These are phyloP conservation scores for Clonostachys chloroleuca DNA, from an alignment of 2,329 filamentous ascomycete species.

Conservation along the genomic window DNA sequence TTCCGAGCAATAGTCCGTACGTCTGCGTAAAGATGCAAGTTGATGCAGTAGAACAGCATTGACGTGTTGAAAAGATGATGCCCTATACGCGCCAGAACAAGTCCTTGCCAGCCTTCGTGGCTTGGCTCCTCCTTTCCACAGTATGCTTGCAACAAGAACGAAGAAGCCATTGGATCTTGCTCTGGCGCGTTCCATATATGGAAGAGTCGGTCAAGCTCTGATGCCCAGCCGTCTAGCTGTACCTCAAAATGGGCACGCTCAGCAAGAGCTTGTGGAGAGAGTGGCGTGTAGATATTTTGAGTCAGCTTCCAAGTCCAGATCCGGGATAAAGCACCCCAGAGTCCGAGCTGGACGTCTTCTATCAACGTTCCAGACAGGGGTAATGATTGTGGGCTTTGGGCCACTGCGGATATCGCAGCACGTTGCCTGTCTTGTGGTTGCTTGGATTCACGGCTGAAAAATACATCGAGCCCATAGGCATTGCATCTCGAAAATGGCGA, in stretches of 20 bases:
- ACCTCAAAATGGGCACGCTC: not conserved
- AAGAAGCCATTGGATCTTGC: slow-evolving; percentile 1
- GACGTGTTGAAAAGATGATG: slow-evolving; percentile 20
- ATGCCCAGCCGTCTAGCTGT: slow-evolving; percentile 17
- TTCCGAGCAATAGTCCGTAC: not conserved
- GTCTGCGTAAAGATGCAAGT: slow-evolving; percentile 27
- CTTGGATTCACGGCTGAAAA: slow-evolving; percentile 20
- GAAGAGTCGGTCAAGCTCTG: slow-evolving; percentile 12
- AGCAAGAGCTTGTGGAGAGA: slow-evolving; percentile 2
- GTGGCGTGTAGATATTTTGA: slow-evolving; percentile 3
- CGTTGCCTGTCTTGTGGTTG: slow-evolving; percentile 23
- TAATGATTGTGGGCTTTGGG: slow-evolving; percentile 14
- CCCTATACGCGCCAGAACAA: slow-evolving; percentile 18
- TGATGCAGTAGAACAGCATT: slow-evolving; percentile 29
- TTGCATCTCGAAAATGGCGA: slow-evolving; percentile 29
- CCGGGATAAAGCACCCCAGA: slow-evolving; percentile 19
- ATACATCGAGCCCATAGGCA: slow-evolving; percentile 25
- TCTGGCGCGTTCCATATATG: slow-evolving; percentile 6
- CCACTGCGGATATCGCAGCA: slow-evolving; percentile 21
- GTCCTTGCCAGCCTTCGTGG: slow-evolving; percentile 10
- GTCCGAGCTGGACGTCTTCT: slow-evolving; percentile 24
- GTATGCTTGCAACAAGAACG: slow-evolving; percentile 17
- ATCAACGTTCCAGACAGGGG: slow-evolving; percentile 17
- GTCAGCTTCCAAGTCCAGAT: slow-evolving; percentile 22
- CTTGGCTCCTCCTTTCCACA: slow-evolving; percentile 16